These are phyloP conservation scores for Clonostachys sp. DNA, from an alignment of 2,329 filamentous ascomycete species.

Conservation along the genomic window DNA sequence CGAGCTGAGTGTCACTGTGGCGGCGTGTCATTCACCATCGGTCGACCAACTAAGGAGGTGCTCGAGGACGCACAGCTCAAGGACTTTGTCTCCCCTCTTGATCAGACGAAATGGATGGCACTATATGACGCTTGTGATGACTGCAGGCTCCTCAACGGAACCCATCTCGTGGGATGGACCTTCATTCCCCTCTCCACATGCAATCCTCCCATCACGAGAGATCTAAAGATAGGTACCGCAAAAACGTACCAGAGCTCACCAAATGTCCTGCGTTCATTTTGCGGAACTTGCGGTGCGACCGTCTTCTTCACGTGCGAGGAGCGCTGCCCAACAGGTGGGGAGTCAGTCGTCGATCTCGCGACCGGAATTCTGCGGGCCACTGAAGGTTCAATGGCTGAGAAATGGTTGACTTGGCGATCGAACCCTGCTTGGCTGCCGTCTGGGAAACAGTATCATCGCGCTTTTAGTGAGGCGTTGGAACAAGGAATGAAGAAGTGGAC, in stretches of 20 bases:
- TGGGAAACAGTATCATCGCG: conserved; percentile 27
- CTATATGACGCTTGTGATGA: conserved; percentile 35
- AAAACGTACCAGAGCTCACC: conserved; percentile 33
- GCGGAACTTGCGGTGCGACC: conserved; percentile 39
- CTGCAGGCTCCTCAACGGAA: conserved; percentile 35
- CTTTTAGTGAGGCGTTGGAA: conserved; percentile 25
- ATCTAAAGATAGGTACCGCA: conserved; percentile 35
- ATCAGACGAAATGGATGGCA: conserved; percentile 35
- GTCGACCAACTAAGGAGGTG: conserved; percentile 25
- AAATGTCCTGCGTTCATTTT: conserved; percentile 35
- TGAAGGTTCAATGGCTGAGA: conserved; percentile 34
- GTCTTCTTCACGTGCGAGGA: conserved; percentile 25
- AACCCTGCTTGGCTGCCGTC: conserved; percentile 22
- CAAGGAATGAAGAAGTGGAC: conserved; percentile 32
- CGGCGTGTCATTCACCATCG: conserved; percentile 39
- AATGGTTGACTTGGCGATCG: conserved; percentile 41
- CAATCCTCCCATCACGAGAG: conserved; percentile 25
- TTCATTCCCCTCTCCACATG: conserved; percentile 29
- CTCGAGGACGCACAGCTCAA: conserved; percentile 16
- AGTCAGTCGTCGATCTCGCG: conserved; percentile 33
- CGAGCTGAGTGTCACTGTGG: conserved; percentile 39
- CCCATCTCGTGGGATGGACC: conserved; percentile 35
- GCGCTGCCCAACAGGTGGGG: conserved; percentile 17
- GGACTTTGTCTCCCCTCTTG: conserved; percentile 25
- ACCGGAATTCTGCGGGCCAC: conserved; percentile 37